A percentile compares a stretch with the other conserved stretches of the same genome.
Conservation (phyloP, 108 stramenopile species). For the Pseudonitzschia multiseries region DNA sequence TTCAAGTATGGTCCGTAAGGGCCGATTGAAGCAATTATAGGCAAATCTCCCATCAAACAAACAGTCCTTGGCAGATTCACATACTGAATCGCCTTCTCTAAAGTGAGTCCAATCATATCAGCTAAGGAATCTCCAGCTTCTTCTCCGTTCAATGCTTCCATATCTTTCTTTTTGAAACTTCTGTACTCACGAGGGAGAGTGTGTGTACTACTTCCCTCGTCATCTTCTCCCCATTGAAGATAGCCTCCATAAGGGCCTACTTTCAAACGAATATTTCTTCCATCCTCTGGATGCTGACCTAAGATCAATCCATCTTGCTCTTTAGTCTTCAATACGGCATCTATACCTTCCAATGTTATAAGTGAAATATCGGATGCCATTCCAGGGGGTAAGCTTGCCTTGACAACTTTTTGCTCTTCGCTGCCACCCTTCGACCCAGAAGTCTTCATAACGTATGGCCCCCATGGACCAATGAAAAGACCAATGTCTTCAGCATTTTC, state of each 20-base stretch:
- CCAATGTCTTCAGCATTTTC: slow-evolving; percentile 32
- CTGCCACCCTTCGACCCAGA: not conserved
- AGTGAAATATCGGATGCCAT: slow-evolving; percentile 56
- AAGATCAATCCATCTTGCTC: slow-evolving; percentile 43
- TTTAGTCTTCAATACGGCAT: slow-evolving; percentile 36
- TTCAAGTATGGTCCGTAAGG: slow-evolving; percentile 69
- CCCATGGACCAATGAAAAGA: slow-evolving; percentile 69
- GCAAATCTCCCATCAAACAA: slow-evolving; percentile 36
- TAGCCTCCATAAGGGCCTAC: slow-evolving; percentile 52
- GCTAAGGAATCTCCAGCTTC: slow-evolving; percentile 12
- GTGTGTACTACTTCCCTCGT: slow-evolving; percentile 51
- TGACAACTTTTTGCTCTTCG: slow-evolving; percentile 29
- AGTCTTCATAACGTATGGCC: slow-evolving; percentile 50
- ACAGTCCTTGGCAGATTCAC: slow-evolving; percentile 46
- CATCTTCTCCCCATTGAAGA: slow-evolving; percentile 63
- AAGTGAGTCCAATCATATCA: slow-evolving; percentile 35
- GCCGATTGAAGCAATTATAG: slow-evolving; percentile 50
- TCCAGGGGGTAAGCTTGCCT: slow-evolving; percentile 50
- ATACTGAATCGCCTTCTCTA: slow-evolving; percentile 56
- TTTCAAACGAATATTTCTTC: slow-evolving; percentile 44
- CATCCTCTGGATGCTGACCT: slow-evolving; percentile 48
- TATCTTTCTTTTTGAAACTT: slow-evolving; percentile 36
- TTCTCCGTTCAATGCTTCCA: not conserved
- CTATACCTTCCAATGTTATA: slow-evolving; percentile 37
- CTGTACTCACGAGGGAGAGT: slow-evolving; percentile 46